Base-by-base conservation (phyloP, 768 basidiomycete genomes). In the Leucosporidium yakuticum region DNA sequence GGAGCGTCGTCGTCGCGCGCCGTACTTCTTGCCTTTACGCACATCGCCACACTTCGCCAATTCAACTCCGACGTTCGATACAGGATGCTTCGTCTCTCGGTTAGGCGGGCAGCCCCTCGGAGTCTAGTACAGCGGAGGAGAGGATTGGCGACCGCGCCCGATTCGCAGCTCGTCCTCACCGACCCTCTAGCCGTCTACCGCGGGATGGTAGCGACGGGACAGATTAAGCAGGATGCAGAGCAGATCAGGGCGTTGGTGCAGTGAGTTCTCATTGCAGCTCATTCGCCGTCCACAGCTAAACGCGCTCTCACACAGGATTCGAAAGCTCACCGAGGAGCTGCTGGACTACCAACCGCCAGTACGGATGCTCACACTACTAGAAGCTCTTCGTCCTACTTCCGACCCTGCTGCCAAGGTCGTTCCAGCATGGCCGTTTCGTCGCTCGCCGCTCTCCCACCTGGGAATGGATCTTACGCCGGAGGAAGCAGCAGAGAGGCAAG, bases 241-340 rank as follows among this genome's bases (percentile, higher is more conserved):
- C 85, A 86, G 71, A 79, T 85, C 47, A 74, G 84, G 27, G 81
- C 80, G 17, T 77, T 85, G 23, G 83, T 84, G 78, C 80, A 83
- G 80, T 84, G 63, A 23, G 77, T 48, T 21, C 7, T 23, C 44
- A 60, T 49, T 19, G n/a, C n/a, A n/a, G 23, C 39, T 31, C 29
- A 75, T 31, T 63, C 56, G 32, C 56, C 36, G 14, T 21, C 54
- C 54, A 29, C 48, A 9, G 20, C 32, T 25, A 20, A n/a, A 14
- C 44, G 29, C 34, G 67, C 36, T 19, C n/a, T 51, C 12, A 48
- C n/a, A 27, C 32, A 67, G 85, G 84, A 80, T 85, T 0, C 78
- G 83, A 59, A 81, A 81, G 55, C 76, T 86, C 9, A 81, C 82
- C 49, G 79, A 77, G n/a, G 79, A 81, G 19, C 76, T 85, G 14